These are phyloP conservation scores for Sechiopsis laciniata DNA, from an alignment of 306 rosid genomes.

Conservation along the genomic window DNA sequence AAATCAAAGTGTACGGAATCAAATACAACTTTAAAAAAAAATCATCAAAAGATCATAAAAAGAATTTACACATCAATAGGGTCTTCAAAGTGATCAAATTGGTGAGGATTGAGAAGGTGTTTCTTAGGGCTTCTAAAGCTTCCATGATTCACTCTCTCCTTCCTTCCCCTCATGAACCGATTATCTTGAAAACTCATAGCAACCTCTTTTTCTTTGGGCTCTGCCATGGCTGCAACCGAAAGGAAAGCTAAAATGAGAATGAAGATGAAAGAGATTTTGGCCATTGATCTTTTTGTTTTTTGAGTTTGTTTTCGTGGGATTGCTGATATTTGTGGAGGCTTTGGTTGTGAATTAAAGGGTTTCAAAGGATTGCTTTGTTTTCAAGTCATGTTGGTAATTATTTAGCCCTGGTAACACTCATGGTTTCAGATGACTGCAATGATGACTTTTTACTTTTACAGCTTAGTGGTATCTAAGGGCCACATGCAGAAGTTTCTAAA, in stretches of 20 bases:
- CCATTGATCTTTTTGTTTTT: neutral
- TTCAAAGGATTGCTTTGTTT: neutral
- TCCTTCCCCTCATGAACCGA: constrained; percentile 1
- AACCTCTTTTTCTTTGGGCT: neutral
- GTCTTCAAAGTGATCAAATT: neutral
- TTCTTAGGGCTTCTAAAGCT: constrained; percentile 17
- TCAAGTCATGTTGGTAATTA: too few relatives aligned
- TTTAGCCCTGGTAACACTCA: too few relatives aligned
- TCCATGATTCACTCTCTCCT: constrained; percentile 17
- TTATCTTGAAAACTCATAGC: neutral
- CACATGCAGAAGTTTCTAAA: too few relatives aligned
- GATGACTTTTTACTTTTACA: too few relatives aligned
- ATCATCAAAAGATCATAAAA: neutral
- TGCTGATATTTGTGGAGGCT: neutral
- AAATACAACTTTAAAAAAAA: neutral
- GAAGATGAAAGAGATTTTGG: neutral
- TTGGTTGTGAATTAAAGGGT: neutral
- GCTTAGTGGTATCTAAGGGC: too few relatives aligned
- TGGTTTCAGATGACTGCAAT: too few relatives aligned
- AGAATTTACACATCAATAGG: neutral
- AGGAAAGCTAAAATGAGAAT: neutral
- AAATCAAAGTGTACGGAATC: too few relatives aligned
- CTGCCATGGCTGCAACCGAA: constrained; percentile 6
- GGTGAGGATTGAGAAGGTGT: constrained; percentile 14
- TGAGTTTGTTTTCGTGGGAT: neutral